phyloP scores from a whole-genome alignment of 1,284 basidiomycete genomes.

The Irpex sp. region DNA sequence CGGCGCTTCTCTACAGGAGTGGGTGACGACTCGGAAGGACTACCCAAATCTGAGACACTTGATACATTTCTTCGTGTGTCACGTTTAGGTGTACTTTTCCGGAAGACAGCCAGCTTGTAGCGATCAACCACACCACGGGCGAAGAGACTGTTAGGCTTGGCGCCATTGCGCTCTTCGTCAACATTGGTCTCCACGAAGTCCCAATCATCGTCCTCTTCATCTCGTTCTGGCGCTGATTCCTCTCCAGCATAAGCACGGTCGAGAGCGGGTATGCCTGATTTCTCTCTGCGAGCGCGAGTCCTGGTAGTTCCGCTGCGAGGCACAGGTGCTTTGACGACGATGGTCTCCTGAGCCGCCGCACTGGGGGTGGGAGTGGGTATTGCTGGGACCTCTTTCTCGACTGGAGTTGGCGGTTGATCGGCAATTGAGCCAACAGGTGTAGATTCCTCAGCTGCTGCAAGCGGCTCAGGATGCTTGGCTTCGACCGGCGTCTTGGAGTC shows the following conservation, averaged over 20 bases:
- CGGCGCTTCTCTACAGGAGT: constrained; percentile 57
- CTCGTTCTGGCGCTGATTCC: constrained; percentile 46
- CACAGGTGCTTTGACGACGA: constrained; percentile 27
- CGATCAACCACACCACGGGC: constrained; percentile 81
- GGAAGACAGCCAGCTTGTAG: constrained; percentile 78
- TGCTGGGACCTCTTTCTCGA: background rate
- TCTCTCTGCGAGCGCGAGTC: constrained; percentile 53
- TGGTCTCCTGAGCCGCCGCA: constrained; percentile 7
- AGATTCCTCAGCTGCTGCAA: background rate
- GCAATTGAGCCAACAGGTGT: background rate
- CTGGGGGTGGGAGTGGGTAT: background rate
- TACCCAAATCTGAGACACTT: constrained; percentile 45
- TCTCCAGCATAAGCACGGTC: constrained; percentile 66
- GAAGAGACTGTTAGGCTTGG: constrained; percentile 72
- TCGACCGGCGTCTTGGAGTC: constrained; percentile 13
- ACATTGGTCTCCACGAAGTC: constrained; percentile 76
- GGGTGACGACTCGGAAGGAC: constrained; percentile 34
- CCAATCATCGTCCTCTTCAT: constrained; percentile 82
- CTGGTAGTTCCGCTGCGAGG: constrained; percentile 20
- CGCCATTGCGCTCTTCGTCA: constrained; percentile 75
- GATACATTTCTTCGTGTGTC: constrained; percentile 42
- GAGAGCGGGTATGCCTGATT: constrained; percentile 73
- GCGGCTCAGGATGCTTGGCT: constrained; percentile 13
- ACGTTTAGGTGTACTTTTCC: constrained; percentile 65
- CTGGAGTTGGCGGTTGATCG: background rate